Evolutionary conservation across 768 basidiomycete species (phyloP), one percentile per base, ranked within the genome.

Genomic region (Mycena rosella): DNA sequence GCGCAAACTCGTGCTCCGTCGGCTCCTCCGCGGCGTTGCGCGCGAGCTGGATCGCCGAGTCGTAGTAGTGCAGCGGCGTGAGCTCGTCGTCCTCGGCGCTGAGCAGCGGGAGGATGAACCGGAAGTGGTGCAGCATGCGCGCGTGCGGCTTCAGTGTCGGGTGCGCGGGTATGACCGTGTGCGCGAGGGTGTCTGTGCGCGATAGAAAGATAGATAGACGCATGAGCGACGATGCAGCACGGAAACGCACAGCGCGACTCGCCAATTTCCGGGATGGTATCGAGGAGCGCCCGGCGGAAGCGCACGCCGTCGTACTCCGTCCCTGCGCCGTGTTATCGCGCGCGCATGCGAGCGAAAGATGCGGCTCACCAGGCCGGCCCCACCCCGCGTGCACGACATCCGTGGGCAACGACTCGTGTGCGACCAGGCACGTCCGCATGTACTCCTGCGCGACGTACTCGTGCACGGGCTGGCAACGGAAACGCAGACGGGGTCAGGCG

Each of bases 121-220:
- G 89, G 74, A 94, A 92, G 75, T 94, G 92, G 76, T 92, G 89
- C 53, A 91, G 82, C 90, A 94, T 90, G 69, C 92, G 89, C 5
- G 85, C 84, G 75, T 92, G 89, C 3, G 93, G 92, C 70, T 90
- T 90, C 72, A 91, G 77, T 20, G 80, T 73, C 15, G 93, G 94
- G 59, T 92, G 87, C 40, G 87, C 86, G 30, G 93, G 93, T 67
- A 95, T 91, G 44, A 94, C 85, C 53, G 86, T 76, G 70, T 89
- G 92, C 30, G 92, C 91, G 51, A 91, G 84, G 13, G 80, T 80
- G 77, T 95, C 93, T 94, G 57, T 36, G 34, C 30, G 42, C 56
- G 36, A n/a, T n/a, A 15, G 38, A 18, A 18, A 18, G 6, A 11
- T 11, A 34, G 32, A 34, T 11, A 34, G 5, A 30, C 36, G 20